These are phyloP conservation scores for Paracamarosporium sp. DNA, from an alignment of 2,329 filamentous ascomycete species.

Conservation along the genomic window DNA sequence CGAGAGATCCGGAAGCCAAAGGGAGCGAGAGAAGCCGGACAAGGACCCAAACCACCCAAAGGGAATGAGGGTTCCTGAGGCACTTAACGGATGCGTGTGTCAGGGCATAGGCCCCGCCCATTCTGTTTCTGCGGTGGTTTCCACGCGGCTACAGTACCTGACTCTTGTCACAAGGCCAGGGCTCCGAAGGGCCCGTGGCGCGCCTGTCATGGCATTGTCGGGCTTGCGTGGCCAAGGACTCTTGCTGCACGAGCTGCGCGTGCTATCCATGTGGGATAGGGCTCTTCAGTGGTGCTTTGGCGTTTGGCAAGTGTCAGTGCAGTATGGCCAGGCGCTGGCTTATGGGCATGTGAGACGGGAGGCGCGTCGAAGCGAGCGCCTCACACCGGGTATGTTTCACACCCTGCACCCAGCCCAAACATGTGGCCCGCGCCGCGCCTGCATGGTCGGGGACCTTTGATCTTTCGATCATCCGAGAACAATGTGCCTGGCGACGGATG, in stretches of 20 bases:
- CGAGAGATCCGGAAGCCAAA: constrained; percentile 27
- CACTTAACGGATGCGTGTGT: constrained; percentile 31
- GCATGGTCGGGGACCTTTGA: constrained; percentile 8
- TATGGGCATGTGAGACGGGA: constrained; percentile 40
- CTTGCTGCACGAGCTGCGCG: constrained; percentile 19
- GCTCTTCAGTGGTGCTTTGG: constrained; percentile 21
- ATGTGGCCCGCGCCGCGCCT: constrained; percentile 4
- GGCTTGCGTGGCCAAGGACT: constrained; percentile 26
- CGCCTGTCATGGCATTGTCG: constrained; percentile 33
- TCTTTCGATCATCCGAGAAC: constrained; percentile 11
- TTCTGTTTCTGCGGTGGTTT: constrained; percentile 41
- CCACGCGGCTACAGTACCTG: constrained; percentile 34
- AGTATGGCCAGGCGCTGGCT: constrained; percentile 42
- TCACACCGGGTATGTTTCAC: constrained; percentile 42
- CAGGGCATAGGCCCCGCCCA: constrained; percentile 24
- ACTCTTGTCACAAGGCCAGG: constrained; percentile 32
- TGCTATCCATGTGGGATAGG: constrained; percentile 28
- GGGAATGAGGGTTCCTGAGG: constrained; percentile 30
- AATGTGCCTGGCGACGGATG: not conserved
- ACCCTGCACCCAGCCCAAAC: constrained; percentile 10
- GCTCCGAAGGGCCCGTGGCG: constrained; percentile 22
- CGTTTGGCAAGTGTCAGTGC: constrained; percentile 38
- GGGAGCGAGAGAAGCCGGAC: constrained; percentile 36
- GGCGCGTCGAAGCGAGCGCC: constrained; percentile 31
- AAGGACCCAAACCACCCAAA: constrained; percentile 40